A percentile compares a stretch with the other conserved stretches of the same genome.
Evolutionary conservation across 2,329 filamentous ascomycete genomes (phyloP).

Genomic region (Colletotrichum sojae): DNA sequence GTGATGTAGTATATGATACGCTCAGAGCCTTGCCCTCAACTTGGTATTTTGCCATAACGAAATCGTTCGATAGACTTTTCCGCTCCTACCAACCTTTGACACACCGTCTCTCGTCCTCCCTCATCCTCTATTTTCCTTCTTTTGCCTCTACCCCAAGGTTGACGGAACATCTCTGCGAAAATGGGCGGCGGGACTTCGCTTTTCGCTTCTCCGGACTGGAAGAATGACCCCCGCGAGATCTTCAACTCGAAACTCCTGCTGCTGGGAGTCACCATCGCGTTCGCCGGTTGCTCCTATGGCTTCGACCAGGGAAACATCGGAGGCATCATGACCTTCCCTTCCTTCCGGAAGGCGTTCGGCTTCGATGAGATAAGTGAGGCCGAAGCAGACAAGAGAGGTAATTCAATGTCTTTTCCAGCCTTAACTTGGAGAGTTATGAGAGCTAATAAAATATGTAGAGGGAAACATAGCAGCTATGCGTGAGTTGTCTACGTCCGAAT

Average conservation of each 20-base stretch:
- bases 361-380: conserved; percentile 47
- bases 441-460: conserved; percentile 37
- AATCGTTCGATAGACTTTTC: background rate
- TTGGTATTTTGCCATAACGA: background rate
- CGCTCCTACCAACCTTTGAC: background rate
- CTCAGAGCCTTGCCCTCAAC: background rate
- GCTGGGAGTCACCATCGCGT: conserved; percentile 51
- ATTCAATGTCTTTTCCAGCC: background rate
- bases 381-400: conserved; percentile 46
- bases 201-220: conserved; percentile 54
- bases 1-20: conserved; percentile 30
- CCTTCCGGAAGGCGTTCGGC: conserved; percentile 54
- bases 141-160: background rate
- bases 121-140: background rate
- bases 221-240: conserved; percentile 53
- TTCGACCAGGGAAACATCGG: conserved; percentile 58
- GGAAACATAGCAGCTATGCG: conserved; percentile 52
- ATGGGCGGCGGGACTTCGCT: conserved; percentile 57
- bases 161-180: background rate
- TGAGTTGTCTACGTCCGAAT: conserved; percentile 37
- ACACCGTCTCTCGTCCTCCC: background rate
- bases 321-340: conserved; percentile 53
- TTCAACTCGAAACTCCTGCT: conserved; percentile 53
- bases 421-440: background rate
- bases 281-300: conserved; percentile 56